phyloP scores from a whole-genome alignment of 371 early-diverging fungal species.

The Mortierella polycephala region DNA sequence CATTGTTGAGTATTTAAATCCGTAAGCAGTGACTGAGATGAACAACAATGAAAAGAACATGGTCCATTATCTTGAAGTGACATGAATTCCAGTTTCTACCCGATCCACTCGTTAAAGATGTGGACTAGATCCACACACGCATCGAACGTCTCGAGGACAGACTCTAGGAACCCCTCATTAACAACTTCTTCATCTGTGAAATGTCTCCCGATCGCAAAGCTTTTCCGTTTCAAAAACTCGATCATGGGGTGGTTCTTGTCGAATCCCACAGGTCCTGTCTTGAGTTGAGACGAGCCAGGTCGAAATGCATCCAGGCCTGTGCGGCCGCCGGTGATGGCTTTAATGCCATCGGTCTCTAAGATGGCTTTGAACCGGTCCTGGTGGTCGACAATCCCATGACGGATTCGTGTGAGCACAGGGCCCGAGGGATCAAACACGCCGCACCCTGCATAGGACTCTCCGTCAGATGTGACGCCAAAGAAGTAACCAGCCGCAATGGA shows the following conservation, averaged over 20 bases:
- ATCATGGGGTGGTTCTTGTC: constrained; percentile 67
- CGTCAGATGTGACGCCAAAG: constrained; percentile 56
- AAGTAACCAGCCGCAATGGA: constrained; percentile 61
- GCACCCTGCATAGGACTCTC: constrained; percentile 56
- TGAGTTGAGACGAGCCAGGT: constrained; percentile 48
- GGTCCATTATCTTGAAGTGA: neutral
- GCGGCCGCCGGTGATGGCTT: constrained; percentile 57
- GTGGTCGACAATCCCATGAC: constrained; percentile 58
- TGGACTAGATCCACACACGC: constrained; percentile 66
- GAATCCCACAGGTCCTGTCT: constrained; percentile 59
- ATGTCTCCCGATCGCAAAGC: constrained; percentile 58
- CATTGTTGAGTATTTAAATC: too few species aligned
- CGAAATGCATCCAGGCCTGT: constrained; percentile 56
- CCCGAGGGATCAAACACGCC: constrained; percentile 63
- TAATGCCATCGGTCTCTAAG: constrained; percentile 57
- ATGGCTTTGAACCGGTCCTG: constrained; percentile 58
- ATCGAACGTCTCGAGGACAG: constrained; percentile 59
- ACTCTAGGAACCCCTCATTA: constrained; percentile 62
- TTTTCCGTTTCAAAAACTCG: constrained; percentile 60
- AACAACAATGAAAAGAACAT: too few species aligned
- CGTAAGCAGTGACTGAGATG: too few species aligned
- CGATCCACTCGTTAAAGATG: constrained; percentile 66
- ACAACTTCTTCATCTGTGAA: constrained; percentile 65
- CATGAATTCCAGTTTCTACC: constrained; percentile 12
- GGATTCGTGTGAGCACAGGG: constrained; percentile 49